phyloP scores from a whole-genome alignment of 2,329 filamentous ascomycete genomes.

The Calonectria pseudoreteaudii region DNA sequence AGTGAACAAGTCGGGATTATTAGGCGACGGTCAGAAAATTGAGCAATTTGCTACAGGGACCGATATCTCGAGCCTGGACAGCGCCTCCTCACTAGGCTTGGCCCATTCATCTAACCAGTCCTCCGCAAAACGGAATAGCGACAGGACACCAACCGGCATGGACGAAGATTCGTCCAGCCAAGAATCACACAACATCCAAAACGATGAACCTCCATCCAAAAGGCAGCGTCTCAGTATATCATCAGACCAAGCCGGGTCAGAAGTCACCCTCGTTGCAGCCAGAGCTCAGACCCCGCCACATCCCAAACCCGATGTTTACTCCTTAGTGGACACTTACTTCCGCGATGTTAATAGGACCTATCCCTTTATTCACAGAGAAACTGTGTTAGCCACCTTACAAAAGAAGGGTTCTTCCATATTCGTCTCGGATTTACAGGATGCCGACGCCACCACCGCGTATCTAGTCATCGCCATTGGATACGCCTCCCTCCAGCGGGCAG shows the following conservation, averaged over 20 bases:
- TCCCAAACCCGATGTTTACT: neutral
- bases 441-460: constrained; percentile 46
- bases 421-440: constrained; percentile 31
- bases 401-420: constrained; percentile 32
- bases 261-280: neutral
- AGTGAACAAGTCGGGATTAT: neutral
- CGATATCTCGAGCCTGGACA: neutral
- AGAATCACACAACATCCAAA: neutral
- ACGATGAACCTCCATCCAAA: neutral
- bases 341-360: constrained; percentile 55
- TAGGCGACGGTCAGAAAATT: neutral
- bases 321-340: constrained; percentile 55
- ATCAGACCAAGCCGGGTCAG: neutral
- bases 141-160: neutral
- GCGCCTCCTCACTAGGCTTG: neutral
- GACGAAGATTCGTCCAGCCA: neutral
- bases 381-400: constrained; percentile 47
- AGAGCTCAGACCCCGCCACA: neutral
- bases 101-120: neutral
- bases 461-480: constrained; percentile 57
- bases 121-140: neutral
- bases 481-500: constrained; percentile 53
- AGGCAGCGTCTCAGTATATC: neutral
- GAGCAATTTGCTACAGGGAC: neutral
- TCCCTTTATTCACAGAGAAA: constrained; percentile 52